Percentiles rank a stretch among this genome's conserved stretches.
These are phyloP conservation scores for Aspergillus alliaceus DNA, from an alignment of 2,329 filamentous ascomycete species.

Conservation along the genomic window DNA sequence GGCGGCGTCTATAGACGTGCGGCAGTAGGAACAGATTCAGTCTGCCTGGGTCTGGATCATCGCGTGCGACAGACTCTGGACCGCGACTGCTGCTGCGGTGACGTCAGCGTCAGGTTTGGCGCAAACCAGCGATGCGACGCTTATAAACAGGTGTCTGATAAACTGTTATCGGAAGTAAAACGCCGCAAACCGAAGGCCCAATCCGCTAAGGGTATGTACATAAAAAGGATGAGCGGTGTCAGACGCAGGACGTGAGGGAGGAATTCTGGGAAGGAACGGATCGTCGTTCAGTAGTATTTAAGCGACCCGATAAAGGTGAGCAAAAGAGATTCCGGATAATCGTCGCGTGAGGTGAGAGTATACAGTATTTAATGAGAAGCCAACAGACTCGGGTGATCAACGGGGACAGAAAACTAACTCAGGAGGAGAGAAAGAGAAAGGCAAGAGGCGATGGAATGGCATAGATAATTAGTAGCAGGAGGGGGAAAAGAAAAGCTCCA, in stretches of 20 bases:
- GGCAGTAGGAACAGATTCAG: slow-evolving; percentile 5
- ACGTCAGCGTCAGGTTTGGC: slow-evolving; percentile 8
- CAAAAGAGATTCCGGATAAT: not conserved
- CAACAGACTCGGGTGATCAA: not conserved
- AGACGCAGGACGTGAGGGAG: not conserved
- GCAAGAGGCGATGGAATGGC: not conserved
- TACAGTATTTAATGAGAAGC: not conserved
- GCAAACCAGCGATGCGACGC: not conserved
- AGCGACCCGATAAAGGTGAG: not conserved
- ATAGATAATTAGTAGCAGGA: slow-evolving; percentile 5
- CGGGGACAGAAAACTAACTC: not conserved
- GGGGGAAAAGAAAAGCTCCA: not conserved
- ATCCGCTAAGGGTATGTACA: not conserved
- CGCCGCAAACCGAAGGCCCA: not conserved
- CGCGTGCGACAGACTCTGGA: slow-evolving; percentile 10
- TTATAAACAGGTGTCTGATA: not conserved
- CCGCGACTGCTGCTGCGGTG: slow-evolving; percentile 7
- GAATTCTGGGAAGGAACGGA: not conserved
- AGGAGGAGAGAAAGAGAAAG: not conserved
- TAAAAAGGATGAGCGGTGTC: not conserved
- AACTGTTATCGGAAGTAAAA: not conserved
- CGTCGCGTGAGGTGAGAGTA: not conserved
- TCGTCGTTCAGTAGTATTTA: not conserved
- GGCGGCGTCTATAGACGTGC: slow-evolving; percentile 6
- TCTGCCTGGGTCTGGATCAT: slow-evolving; percentile 13